Evolutionary conservation across 139 green algal genomes (phyloP), one percentile per base, ranked within the genome.

Genomic region (Spirogloea muscicola): DNA sequence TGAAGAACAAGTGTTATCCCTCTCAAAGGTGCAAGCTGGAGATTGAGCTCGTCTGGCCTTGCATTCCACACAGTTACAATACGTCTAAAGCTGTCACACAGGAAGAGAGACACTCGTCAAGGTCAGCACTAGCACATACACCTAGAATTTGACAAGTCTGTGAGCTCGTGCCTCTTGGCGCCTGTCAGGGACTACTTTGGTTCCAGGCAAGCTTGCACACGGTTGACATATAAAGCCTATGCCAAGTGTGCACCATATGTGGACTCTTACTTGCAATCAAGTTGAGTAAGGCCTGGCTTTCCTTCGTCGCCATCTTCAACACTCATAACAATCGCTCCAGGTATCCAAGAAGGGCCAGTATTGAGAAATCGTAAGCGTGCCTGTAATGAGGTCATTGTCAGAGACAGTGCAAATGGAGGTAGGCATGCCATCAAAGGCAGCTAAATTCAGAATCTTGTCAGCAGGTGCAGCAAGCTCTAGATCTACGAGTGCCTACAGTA

Each of bases 241-340:
- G n/a, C n/a, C n/a, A n/a, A n/a, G n/a, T n/a, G n/a, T n/a, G n/a
- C n/a, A n/a, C n/a, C n/a, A n/a, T n/a, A n/a, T n/a, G n/a, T n/a
- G 40, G 13, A 46, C 4, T 27, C 69, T 70, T 52, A 70, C 69
- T 69, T 49, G 36, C 37, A 7, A 44, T 65, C 39, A 9, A 80
- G 49, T 46, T 62, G 40, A n/a, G 59, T 21, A 10, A 78, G 27
- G 9, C 38, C 34, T 27, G 41, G 40, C 10, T 10, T 61, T 1
- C 49, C 67, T 21, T 29, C 10, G 1, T 59, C 40, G 18, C 59
- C 72, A 44, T 74, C 72, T n/a, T 38, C 2, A 13, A 80, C 43
- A 25, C 16, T n/a, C 72, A 80, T 80, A 10, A 74, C 60, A 42
- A 80, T 80, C 18, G 74, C 60, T 25, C 72, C 72, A 27, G 72